Evolutionary conservation across 192 early-diverging fungal species (phyloP).

Genomic region (Mortierella claussenii): DNA sequence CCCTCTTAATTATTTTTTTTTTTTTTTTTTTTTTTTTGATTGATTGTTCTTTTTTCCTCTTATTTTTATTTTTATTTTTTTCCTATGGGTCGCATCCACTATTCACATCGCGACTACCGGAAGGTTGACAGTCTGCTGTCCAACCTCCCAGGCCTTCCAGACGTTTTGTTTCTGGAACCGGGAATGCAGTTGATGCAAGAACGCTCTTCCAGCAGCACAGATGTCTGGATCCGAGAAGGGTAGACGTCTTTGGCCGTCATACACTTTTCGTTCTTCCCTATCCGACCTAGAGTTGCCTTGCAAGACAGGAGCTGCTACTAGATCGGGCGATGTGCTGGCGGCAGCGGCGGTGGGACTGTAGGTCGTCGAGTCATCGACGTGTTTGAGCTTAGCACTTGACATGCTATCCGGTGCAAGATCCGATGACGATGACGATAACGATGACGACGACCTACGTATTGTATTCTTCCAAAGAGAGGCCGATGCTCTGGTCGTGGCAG

Average conservation of each 20-base stretch:
- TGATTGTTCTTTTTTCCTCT: neutral
- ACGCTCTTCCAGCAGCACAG: conserved; percentile 33
- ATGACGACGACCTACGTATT: neutral
- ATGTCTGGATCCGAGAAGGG: conserved; percentile 47
- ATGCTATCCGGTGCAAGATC: too few species aligned
- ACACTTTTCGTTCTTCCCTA: too few species aligned
- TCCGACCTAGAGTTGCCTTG: too few species aligned
- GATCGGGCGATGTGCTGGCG: too few species aligned
- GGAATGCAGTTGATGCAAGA: conserved; percentile 28
- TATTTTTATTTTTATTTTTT: neutral
- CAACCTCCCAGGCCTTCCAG: conserved; percentile 47
- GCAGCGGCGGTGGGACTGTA: too few species aligned
- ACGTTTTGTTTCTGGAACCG: conserved; percentile 46
- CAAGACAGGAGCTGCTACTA: too few species aligned
- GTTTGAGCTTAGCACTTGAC: too few species aligned
- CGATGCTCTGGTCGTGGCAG: too few species aligned
- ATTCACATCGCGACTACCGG: conserved; percentile 46
- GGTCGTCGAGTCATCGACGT: too few species aligned
- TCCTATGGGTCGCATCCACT: neutral
- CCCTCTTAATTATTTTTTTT: too few species aligned
- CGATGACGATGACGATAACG: neutral
- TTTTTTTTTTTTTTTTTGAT: neutral
- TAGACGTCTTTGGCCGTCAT: conserved; percentile 18
- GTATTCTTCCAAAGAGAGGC: too few species aligned
- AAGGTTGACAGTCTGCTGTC: conserved; percentile 28